A percentile compares a stretch with the other conserved stretches of the same genome.
These are phyloP conservation scores for Torulaspora indica DNA, from an alignment of 805 yeast genomes.

Conservation along the genomic window DNA sequence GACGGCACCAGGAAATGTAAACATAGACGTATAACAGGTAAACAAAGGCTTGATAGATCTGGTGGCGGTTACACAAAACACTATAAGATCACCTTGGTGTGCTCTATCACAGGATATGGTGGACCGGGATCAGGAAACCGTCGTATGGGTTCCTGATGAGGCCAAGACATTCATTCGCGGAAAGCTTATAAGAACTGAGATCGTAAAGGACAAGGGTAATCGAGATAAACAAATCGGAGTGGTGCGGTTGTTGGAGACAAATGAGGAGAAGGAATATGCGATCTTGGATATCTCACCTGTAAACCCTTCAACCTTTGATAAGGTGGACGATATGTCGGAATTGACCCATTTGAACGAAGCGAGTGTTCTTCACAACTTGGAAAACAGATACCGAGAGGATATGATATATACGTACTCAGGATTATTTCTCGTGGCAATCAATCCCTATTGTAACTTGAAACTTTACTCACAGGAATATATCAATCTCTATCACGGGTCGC, in stretches of 20 bases:
- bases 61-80: constrained; percentile 3
- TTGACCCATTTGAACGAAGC: constrained; percentile 92
- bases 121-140: constrained; percentile 10
- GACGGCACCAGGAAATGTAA: not conserved
- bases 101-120: constrained; percentile 7
- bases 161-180: constrained; percentile 30
- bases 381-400: constrained; percentile 70
- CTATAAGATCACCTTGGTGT: not conserved
- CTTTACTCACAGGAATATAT: constrained; percentile 63
- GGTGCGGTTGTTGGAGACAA: constrained; percentile 17
- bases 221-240: constrained; percentile 21
- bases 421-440: constrained; percentile 87
- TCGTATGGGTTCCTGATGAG: constrained; percentile 35
- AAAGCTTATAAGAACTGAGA: constrained; percentile 19
- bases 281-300: constrained; percentile 44
- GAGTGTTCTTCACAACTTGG: constrained; percentile 81
- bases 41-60: not conserved
- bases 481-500: constrained; percentile 48
- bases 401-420: constrained; percentile 92
- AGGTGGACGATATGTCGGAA: constrained; percentile 92
- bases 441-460: constrained; percentile 75
- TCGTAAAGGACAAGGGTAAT: constrained; percentile 22
- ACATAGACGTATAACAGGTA: not conserved
- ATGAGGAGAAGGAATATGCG: constrained; percentile 16
- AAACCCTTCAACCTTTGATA: constrained; percentile 86